phyloP scores from a whole-genome alignment of 208 protist species.

The Leishmania tropica region DNA sequence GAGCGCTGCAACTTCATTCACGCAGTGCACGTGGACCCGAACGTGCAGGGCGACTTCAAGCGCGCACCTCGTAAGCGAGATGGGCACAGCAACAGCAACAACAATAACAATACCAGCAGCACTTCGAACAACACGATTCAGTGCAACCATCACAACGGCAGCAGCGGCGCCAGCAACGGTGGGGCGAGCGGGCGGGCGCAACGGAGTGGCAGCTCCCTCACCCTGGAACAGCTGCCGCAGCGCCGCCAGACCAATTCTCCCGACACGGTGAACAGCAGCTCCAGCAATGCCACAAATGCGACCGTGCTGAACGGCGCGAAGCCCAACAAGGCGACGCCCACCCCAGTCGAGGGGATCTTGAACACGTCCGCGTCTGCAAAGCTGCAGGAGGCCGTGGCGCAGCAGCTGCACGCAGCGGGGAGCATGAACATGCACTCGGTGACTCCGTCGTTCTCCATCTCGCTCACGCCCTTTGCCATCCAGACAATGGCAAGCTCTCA shows the following conservation, averaged over 20 bases:
- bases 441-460: constrained; percentile 24
- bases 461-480: constrained; percentile 23
- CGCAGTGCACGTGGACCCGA: constrained; percentile 73
- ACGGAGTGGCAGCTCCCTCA: constrained; percentile 3
- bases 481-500: constrained; percentile 19
- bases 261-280: constrained; percentile 22
- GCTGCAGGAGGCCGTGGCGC: constrained; percentile 10
- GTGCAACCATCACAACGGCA: background rate
- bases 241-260: constrained; percentile 7
- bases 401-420: constrained; percentile 7
- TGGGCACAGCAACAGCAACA: background rate
- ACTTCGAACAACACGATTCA: background rate
- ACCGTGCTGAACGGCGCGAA: background rate
- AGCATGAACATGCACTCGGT: background rate
- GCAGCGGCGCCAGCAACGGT: background rate
- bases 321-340: background rate
- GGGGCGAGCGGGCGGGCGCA: background rate
- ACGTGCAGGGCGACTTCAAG: constrained; percentile 61
- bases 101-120: constrained; percentile 5
- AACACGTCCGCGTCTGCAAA: constrained; percentile 4
- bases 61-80: constrained; percentile 32
- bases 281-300: constrained; percentile 8
- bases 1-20: constrained; percentile 85
- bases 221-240: constrained; percentile 8
- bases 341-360: constrained; percentile 1